Evolutionary conservation across 768 basidiomycete species (phyloP).

Genomic region (Tephrocybe sp.): DNA sequence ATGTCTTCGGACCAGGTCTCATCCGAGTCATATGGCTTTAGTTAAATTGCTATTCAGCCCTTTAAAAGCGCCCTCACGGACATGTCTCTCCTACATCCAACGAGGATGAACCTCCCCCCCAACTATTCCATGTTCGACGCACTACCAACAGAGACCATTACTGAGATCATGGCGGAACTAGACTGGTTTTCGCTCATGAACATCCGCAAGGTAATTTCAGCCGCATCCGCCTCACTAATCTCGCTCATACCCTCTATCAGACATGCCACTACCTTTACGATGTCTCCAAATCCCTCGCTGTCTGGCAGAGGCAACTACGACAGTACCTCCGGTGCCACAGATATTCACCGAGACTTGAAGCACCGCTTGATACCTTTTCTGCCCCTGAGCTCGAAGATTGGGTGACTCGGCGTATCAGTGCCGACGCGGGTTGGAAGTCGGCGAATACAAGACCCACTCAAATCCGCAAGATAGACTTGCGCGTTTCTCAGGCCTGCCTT

Average conservation of each 20-base stretch:
- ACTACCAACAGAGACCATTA: constrained; percentile 5
- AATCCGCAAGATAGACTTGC: not conserved
- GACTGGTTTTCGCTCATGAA: constrained; percentile 13
- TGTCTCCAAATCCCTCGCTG: constrained; percentile 3
- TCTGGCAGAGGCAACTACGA: constrained; percentile 9
- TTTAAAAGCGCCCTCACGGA: not conserved
- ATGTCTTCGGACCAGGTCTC: no score
- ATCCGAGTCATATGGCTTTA: no score
- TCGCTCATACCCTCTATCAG: not conserved
- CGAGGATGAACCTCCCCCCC: not conserved
- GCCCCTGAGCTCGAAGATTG: constrained; percentile 8
- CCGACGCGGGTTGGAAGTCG: constrained; percentile 12
- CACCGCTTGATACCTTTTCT: constrained; percentile 5
- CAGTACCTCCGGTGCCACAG: constrained; percentile 1
- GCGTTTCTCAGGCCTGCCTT: constrained; percentile 4
- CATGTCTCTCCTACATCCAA: not conserved
- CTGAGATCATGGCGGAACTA: constrained; percentile 4
- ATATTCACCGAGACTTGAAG: constrained; percentile 1
- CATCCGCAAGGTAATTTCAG: constrained; percentile 1
- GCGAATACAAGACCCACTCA: constrained; percentile 1
- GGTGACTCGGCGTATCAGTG: constrained; percentile 9
- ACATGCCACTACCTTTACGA: constrained; percentile 4
- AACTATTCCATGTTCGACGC: not conserved
- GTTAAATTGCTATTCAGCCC: no score
- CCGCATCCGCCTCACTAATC: not conserved